A percentile compares a stretch with the other conserved stretches of the same genome.
Evolutionary conservation across 2,329 filamentous ascomycete species (phyloP).

Genomic region (Onygenales sp.): DNA sequence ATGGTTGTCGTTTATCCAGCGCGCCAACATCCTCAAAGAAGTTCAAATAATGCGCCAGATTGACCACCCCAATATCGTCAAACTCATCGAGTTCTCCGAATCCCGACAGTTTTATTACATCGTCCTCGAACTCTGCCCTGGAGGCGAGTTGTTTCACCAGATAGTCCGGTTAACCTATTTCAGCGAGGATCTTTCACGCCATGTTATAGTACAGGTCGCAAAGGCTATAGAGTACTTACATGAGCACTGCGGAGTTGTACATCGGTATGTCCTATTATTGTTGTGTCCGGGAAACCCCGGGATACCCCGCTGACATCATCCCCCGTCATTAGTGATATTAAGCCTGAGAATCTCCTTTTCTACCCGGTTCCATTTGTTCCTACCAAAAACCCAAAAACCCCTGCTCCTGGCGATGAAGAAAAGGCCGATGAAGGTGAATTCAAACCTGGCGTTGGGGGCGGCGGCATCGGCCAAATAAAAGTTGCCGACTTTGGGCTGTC

Average conservation of each 20-base stretch:
- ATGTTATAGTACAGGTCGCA: slow-evolving; percentile 93
- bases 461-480: slow-evolving; percentile 91
- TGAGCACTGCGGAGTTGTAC: slow-evolving; percentile 89
- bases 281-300: slow-evolving; percentile 6
- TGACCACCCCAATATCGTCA: slow-evolving; percentile 92
- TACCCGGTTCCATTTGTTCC: slow-evolving; percentile 75
- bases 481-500: slow-evolving; percentile 96
- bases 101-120: slow-evolving; percentile 96
- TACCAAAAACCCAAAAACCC: slow-evolving; percentile 69
- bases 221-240: slow-evolving; percentile 88
- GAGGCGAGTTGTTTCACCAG: slow-evolving; percentile 95
- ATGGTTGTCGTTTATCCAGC: slow-evolving; percentile 42
- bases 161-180: slow-evolving; percentile 98
- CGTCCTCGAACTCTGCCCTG: slow-evolving; percentile 85
- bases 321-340: slow-evolving; percentile 66
- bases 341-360: slow-evolving; percentile 94
- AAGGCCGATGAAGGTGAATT: slow-evolving; percentile 97
- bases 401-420: slow-evolving; percentile 82
- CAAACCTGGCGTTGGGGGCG: slow-evolving; percentile 66
- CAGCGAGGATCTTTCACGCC: slow-evolving; percentile 86
- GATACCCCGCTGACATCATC: slow-evolving; percentile 23
- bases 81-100: slow-evolving; percentile 87
- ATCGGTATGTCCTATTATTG: slow-evolving; percentile 58
- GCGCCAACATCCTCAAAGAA: slow-evolving; percentile 96
- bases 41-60: slow-evolving; percentile 97